Base-by-base conservation (phyloP, 2,329 filamentous ascomycete species). In the Apiospora rasikravindrae region DNA sequence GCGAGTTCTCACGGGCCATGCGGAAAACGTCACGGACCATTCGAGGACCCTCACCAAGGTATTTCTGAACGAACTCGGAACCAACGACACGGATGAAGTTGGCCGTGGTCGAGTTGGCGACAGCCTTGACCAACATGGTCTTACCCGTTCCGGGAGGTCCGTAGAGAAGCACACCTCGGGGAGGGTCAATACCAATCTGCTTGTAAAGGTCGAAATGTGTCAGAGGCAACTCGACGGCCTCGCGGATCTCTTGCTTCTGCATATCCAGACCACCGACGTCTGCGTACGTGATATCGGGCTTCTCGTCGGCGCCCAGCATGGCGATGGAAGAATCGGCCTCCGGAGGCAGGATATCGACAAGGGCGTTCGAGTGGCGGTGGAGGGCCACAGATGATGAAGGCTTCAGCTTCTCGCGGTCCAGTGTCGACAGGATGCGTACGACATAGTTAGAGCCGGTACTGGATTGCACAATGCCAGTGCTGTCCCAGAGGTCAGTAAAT, bases 1-100 rank as follows among this genome's bases (percentile, higher is more conserved):
- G 96, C 0, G 95, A 96, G 86, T 99, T 99, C 87, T 99, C 96
- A 74, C 96, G 92, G 49, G 96, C 96, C 96, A 99, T 99, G 74
- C 96, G 90, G 90, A 99, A 99, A 53, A 99, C 96, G 82, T 99
- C 96, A 80, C 96, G 94, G 70, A 99, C 96, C 96, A 99, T 99
- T 77, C 96, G 94, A 70, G 96, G 96, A 69, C 96, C 96, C 83
- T 99, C 96, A 82, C 96, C 96, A 1, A 99, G 89, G 80, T 99
- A 99, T 85, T 99, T 99, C 82, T 99, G 96, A 70, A 99, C 96
- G 79, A 99, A 98, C 82, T 99, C 96, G 73, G 96, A 98, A 69
- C 96, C 96, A 68, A 98, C 96, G 16, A 99, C 96, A 76, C 96
- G 94, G 82, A 99, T 98, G 84, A 99, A 99, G 82, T 93, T 98